A percentile compares a stretch with the other conserved stretches of the same genome.
Conservation (phyloP, 73 alveolate genomes). For the Symbiodinium natans region DNA sequence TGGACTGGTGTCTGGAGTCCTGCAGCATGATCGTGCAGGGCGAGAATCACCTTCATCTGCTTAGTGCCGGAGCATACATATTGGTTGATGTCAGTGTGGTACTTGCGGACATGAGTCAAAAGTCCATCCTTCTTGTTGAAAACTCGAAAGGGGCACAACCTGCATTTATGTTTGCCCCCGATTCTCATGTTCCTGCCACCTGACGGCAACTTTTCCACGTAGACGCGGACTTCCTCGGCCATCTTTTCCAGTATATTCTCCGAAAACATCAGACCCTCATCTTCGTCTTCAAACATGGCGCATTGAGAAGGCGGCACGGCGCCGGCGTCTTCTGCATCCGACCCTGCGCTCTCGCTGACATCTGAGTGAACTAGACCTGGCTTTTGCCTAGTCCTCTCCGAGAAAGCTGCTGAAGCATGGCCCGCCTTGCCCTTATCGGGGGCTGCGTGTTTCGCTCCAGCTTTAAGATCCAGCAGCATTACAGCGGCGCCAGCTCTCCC, state of each 20-base stretch:
- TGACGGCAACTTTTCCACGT: not conserved
- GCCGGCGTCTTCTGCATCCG: not conserved
- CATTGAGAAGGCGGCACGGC: not conserved
- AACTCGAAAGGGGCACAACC: conserved; percentile 26
- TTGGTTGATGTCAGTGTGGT: conserved; percentile 16
- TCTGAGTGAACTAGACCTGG: not conserved
- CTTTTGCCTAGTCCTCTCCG: not conserved
- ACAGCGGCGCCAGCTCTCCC: not conserved
- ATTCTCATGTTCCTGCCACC: not conserved
- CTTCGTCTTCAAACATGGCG: not conserved
- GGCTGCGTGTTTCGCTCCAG: not conserved
- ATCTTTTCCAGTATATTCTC: not conserved
- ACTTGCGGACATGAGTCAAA: not conserved
- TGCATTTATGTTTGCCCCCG: not conserved
- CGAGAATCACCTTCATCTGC: conserved; percentile 9
- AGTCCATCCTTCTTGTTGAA: not conserved
- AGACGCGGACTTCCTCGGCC: not conserved
- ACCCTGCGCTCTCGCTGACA: not conserved
- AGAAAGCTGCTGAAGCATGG: not conserved
- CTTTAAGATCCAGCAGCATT: not conserved
- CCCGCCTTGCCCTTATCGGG: not conserved
- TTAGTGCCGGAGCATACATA: conserved; percentile 39
- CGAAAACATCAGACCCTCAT: not conserved
- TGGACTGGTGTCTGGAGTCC: not conserved
- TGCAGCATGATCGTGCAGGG: conserved; percentile 24